Conservation (phyloP, 768 basidiomycete genomes). For the Coprinopsis marcescibilis region DNA sequence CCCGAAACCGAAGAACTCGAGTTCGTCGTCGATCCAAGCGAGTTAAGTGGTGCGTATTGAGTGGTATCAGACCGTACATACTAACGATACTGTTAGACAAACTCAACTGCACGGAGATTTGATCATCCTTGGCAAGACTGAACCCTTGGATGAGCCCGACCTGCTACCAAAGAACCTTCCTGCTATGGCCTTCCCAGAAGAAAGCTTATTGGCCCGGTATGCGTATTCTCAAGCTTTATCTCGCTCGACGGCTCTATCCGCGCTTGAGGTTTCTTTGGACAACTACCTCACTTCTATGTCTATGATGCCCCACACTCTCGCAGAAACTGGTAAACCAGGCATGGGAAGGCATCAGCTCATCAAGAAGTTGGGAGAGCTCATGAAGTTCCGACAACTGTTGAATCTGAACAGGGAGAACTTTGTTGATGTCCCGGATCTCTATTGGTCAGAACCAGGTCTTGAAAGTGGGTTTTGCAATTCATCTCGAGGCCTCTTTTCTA, state of each 20-base stretch:
- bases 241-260: conserved; percentile 81
- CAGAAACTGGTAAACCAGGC: conserved; percentile 78
- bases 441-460: conserved; percentile 90
- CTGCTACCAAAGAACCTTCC: conserved; percentile 40
- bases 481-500: background rate
- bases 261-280: conserved; percentile 80
- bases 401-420: conserved; percentile 90
- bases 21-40: conserved; percentile 85
- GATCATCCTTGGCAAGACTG: conserved; percentile 76
- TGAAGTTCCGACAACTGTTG: conserved; percentile 88
- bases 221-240: conserved; percentile 90
- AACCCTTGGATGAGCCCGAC: conserved; percentile 49
- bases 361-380: conserved; percentile 85
- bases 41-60: conserved; percentile 49
- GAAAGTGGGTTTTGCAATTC: conserved; percentile 50
- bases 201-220: conserved; percentile 81
- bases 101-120: conserved; percentile 89
- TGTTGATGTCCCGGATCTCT: conserved; percentile 84
- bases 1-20: conserved; percentile 88
- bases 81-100: conserved; percentile 38
- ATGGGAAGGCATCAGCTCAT: conserved; percentile 78
- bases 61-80: conserved; percentile 12
- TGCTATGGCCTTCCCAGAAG: conserved; percentile 53
- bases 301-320: conserved; percentile 67
- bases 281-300: conserved; percentile 81